phyloP scores from a whole-genome alignment of 2,329 filamentous ascomycete genomes.

The Colletotrichum salicis region DNA sequence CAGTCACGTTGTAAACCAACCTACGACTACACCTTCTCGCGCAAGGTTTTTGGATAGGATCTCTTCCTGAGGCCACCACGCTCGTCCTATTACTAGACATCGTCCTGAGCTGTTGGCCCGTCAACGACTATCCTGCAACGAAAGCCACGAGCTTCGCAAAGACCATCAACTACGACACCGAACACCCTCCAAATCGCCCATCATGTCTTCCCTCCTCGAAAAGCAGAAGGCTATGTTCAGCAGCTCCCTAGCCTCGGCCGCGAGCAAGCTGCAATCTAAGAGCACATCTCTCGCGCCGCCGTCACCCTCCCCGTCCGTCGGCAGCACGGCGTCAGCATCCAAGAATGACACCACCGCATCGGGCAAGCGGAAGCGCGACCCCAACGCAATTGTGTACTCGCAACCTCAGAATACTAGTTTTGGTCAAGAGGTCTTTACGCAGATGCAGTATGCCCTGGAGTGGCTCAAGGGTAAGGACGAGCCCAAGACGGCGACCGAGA shows the following conservation, averaged over 20 bases:
- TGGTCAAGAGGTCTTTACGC: constrained; percentile 84
- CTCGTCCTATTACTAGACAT: background rate
- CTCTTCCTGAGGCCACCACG: background rate
- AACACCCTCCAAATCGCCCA: constrained; percentile 38
- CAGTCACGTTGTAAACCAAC: background rate
- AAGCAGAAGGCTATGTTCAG: constrained; percentile 72
- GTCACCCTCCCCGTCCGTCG: constrained; percentile 70
- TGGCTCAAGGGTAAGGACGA: constrained; percentile 79
- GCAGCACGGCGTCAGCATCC: constrained; percentile 57
- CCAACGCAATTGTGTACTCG: constrained; percentile 71
- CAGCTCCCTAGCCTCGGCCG: constrained; percentile 70
- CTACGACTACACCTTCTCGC: background rate
- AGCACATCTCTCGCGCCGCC: constrained; percentile 64
- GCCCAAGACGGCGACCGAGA: constrained; percentile 77
- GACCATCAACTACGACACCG: too few species aligned
- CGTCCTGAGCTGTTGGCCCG: background rate
- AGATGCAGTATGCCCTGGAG: constrained; percentile 87
- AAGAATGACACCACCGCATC: constrained; percentile 70
- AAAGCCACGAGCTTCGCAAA: background rate
- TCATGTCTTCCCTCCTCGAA: constrained; percentile 71
- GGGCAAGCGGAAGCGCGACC: constrained; percentile 70
- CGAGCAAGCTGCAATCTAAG: constrained; percentile 67
- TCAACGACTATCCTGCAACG: background rate
- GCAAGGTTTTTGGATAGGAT: background rate
- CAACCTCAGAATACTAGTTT: constrained; percentile 81